Conservation (phyloP, 768 basidiomycete species). For the Hygrocybe coccinea region DNA sequence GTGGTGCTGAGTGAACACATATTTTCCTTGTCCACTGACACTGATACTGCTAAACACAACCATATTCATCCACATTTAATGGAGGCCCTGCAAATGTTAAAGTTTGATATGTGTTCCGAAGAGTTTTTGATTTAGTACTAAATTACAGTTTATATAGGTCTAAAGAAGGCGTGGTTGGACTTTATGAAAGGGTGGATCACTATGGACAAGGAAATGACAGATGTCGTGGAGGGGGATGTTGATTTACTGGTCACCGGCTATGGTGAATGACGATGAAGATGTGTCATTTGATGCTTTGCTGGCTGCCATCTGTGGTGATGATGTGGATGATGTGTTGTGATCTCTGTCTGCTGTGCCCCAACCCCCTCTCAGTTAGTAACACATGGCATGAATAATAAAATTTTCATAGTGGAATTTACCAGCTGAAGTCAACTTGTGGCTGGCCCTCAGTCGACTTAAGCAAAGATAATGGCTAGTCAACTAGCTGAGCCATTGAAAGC, state of each 20-base stretch:
- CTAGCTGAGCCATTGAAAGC: background rate
- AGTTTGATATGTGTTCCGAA: slow-evolving; percentile 6
- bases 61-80: slow-evolving; percentile 12
- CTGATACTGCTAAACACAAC: slow-evolving; percentile 12
- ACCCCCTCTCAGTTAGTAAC: too few species aligned
- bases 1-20: slow-evolving; percentile 15
- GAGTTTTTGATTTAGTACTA: background rate
- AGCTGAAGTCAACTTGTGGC: background rate
- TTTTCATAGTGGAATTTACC: background rate
- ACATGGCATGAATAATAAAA: background rate
- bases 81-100: slow-evolving; percentile 19
- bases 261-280: background rate
- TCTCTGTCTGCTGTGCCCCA: too few species aligned
- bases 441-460: background rate
- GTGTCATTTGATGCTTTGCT: background rate
- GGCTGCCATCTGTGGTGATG: background rate
- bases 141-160: background rate
- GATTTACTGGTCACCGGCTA: background rate
- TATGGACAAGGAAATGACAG: background rate
- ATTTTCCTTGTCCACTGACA: slow-evolving; percentile 9
- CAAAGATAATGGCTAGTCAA: too few species aligned
- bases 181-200: slow-evolving; percentile 8
- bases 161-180: slow-evolving; percentile 10
- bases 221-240: background rate
- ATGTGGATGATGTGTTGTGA: too few species aligned